Evolutionary conservation across 768 basidiomycete genomes (phyloP), one percentile per base, ranked within the genome.

Genomic region (Lyophyllum decastes): DNA sequence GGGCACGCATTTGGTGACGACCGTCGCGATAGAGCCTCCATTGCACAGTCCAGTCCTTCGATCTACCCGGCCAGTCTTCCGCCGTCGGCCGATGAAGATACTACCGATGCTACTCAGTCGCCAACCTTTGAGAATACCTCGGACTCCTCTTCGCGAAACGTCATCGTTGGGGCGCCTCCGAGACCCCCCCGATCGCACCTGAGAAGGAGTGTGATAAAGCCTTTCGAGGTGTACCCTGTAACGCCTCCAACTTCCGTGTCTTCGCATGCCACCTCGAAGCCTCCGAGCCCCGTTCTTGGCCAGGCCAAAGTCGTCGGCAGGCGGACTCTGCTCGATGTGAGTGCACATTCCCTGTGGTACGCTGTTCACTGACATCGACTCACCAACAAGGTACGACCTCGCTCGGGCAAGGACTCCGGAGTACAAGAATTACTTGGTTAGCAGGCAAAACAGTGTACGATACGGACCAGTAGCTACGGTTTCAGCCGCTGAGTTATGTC

Each of bases 41-140:
- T 68, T 25, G 68, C 76, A 41, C 77, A 73, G 46, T 81, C 81
- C 19, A 80, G 76, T 46, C 81, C 82, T 47, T 82, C 84, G 0
- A 75, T 82, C 26, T 82, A 83, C 60, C 78, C 82, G 9, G 69
- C 77, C 1, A 78, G 73, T 55, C 64, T 83, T 16, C 76, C 78
- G 24, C 70, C 70, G 14, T 61, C 54, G 35, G 71, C 72, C n/a
- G 74, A 76, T 44, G 69, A 72, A 21, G 66, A 64, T 50, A 68
- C 59, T 27, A 65, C 41, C 2, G 62, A 67, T 40, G 61, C 45
- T 12, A 47, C 59, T 33, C 62, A 64, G 40, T 63, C 66, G 48
- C 67, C 63, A 44, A 62, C 52, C 19, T 56, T 47, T 17, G 66
- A 64, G 24, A 4, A 52, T 49, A 35, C 48, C 6, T 53, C 46